Percentiles rank a stretch among this genome's conserved stretches.
These are phyloP conservation scores for Apiosordaria backusii DNA, from an alignment of 495 filamentous ascomycete species.

Conservation along the genomic window DNA sequence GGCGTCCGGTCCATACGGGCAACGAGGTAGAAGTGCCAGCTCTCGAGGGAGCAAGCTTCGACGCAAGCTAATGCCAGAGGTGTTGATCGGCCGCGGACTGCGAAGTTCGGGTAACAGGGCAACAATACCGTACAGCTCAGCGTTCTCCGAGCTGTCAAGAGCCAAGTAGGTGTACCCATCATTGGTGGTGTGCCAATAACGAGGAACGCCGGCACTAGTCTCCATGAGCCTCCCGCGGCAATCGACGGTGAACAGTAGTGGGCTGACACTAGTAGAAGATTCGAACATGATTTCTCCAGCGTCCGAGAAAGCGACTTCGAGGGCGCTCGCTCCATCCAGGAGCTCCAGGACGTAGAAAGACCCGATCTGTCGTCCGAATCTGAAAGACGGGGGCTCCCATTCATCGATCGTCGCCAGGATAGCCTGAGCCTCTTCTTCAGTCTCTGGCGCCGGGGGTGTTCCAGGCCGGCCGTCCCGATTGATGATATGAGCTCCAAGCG, in stretches of 20 bases:
- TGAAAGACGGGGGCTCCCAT: slow-evolving; percentile 5
- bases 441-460: background rate
- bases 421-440: background rate
- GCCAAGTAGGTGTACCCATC: background rate
- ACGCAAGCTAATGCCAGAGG: background rate
- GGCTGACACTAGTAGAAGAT: background rate
- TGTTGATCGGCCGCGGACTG: background rate
- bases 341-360: background rate
- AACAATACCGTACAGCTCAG: background rate
- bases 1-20: background rate
- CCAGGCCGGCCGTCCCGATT: background rate
- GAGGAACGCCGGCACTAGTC: background rate
- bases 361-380: background rate
- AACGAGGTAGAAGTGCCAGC: background rate
- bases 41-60: background rate
- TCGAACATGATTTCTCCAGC: background rate
- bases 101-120: background rate
- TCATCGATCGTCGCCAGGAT: slow-evolving; percentile 1
- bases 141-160: background rate
- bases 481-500: background rate
- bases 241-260: background rate
- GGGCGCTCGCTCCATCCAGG: background rate
- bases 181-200: background rate
- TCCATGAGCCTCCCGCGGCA: background rate
- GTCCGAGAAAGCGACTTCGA: background rate